These are phyloP conservation scores for Alternaria sp. DNA, from an alignment of 2,329 filamentous ascomycete species.

Conservation along the genomic window DNA sequence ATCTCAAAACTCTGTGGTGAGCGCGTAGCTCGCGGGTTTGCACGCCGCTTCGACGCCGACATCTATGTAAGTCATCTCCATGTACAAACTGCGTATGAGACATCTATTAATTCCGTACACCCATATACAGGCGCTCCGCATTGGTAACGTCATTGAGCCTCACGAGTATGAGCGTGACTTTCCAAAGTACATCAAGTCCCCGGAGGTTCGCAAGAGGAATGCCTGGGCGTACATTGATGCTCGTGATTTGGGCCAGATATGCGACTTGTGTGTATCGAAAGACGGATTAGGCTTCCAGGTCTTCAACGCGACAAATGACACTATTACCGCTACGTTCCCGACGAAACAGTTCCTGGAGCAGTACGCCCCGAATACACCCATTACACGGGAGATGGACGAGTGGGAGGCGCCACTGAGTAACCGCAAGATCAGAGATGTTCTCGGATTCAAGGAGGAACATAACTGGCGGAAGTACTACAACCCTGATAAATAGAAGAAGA, in stretches of 20 bases:
- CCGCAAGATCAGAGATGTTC: conserved; percentile 65
- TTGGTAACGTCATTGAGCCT: conserved; percentile 69
- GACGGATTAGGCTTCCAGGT: conserved; percentile 68
- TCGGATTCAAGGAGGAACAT: conserved; percentile 68
- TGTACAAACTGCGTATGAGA: background rate
- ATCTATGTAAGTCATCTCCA: conserved; percentile 56
- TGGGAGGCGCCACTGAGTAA: conserved; percentile 70
- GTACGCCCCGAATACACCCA: conserved; percentile 58
- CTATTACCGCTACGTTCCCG: conserved; percentile 64
- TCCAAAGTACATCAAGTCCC: conserved; percentile 60
- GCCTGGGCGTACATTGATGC: conserved; percentile 72
- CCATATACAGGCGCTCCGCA: conserved; percentile 56
- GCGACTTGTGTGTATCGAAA: conserved; percentile 62
- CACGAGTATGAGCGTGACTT: conserved; percentile 68
- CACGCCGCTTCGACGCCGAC: conserved; percentile 63
- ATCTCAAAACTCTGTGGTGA: conserved; percentile 69
- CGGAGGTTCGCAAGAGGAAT: conserved; percentile 63
- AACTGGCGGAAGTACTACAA: conserved; percentile 64
- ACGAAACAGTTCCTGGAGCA: conserved; percentile 63
- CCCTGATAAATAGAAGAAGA: conserved; percentile 23
- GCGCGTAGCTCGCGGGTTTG: conserved; percentile 65
- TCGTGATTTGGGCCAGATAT: conserved; percentile 69
- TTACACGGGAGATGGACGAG: conserved; percentile 66
- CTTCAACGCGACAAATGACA: conserved; percentile 72
- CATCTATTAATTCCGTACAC: background rate